Evolutionary conservation across 805 yeast species (phyloP).

Genomic region (Zygoascus tannicola): DNA sequence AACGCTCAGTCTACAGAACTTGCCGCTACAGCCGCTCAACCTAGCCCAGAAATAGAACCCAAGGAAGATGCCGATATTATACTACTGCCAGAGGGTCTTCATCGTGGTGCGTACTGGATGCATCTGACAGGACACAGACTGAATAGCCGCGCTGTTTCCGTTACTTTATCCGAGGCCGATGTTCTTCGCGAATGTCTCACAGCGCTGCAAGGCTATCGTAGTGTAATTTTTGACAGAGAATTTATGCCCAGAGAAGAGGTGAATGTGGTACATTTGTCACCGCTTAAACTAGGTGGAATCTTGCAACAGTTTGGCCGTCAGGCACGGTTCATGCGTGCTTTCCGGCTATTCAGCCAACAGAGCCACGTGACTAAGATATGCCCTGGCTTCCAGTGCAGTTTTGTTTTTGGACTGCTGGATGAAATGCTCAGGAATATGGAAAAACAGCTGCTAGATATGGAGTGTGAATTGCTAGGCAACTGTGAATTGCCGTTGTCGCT

Average conservation of each 20-base stretch:
- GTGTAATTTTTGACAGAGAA: neutral
- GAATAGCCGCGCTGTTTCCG: too few species aligned
- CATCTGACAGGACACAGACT: too few species aligned
- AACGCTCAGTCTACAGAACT: too few species aligned
- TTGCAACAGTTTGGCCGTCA: slow-evolving; percentile 4
- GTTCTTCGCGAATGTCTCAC: slow-evolving; percentile 12
- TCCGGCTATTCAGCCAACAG: slow-evolving; percentile 9
- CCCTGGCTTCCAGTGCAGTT: slow-evolving; percentile 9
- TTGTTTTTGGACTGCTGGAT: slow-evolving; percentile 9
- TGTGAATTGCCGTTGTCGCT: slow-evolving; percentile 2
- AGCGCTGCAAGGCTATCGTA: slow-evolving; percentile 11
- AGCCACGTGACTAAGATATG: slow-evolving; percentile 6
- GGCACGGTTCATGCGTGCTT: slow-evolving; percentile 6
- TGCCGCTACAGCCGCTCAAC: neutral
- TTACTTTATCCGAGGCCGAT: slow-evolving; percentile 9
- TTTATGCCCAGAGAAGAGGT: neutral
- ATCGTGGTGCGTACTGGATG: slow-evolving; percentile 1
- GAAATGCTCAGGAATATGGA: slow-evolving; percentile 4
- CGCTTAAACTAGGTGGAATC: neutral
- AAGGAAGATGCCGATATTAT: neutral
- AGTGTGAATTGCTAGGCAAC: slow-evolving; percentile 4
- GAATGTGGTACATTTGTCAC: slow-evolving; percentile 3
- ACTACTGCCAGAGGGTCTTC: neutral
- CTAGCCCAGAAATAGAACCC: neutral
- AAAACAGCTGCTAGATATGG: slow-evolving; percentile 4